Percentiles rank a stretch among this genome's conserved stretches.
phyloP scores from a whole-genome alignment of 139 green algal genomes.

The Desmodesmus armatus region DNA sequence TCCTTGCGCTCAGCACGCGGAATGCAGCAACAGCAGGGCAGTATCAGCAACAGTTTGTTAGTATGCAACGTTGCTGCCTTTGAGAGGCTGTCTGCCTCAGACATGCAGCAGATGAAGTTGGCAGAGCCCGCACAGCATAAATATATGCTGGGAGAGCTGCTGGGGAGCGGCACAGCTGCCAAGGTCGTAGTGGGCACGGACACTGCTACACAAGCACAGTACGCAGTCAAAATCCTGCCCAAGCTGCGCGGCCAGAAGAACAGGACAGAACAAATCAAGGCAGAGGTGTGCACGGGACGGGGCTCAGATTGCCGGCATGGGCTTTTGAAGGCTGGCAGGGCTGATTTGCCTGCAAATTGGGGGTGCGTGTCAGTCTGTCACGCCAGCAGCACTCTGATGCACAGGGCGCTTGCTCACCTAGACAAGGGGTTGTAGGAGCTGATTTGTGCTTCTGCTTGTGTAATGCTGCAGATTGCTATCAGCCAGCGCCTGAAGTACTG shows the following conservation, averaged over 20 bases:
- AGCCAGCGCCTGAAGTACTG: not conserved
- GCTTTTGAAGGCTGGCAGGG: not conserved
- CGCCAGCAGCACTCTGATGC: not conserved
- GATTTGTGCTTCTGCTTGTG: not conserved
- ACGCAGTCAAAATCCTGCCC: slow-evolving; percentile 40
- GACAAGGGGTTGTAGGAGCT: not conserved
- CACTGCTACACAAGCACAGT: not conserved
- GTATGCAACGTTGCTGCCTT: no score
- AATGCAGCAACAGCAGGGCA: no score
- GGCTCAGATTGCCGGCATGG: no score
- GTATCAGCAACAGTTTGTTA: no score
- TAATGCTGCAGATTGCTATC: slow-evolving; percentile 17
- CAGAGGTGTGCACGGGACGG: not conserved
- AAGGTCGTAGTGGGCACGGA: slow-evolving; percentile 28
- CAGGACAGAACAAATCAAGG: slow-evolving; percentile 18
- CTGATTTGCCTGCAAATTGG: not conserved
- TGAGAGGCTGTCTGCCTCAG: not conserved
- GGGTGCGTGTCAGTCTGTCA: not conserved
- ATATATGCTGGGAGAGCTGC: slow-evolving; percentile 36
- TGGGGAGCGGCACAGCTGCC: slow-evolving; percentile 25
- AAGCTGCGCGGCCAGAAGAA: slow-evolving; percentile 26
- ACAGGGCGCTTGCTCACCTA: not conserved
- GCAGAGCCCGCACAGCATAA: not conserved
- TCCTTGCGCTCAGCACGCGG: no score
- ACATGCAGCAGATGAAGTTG: not conserved